Evolutionary conservation across 2,329 filamentous ascomycete genomes (phyloP), one percentile per base, ranked within the genome.

Genomic region (Cercospora janseana): DNA sequence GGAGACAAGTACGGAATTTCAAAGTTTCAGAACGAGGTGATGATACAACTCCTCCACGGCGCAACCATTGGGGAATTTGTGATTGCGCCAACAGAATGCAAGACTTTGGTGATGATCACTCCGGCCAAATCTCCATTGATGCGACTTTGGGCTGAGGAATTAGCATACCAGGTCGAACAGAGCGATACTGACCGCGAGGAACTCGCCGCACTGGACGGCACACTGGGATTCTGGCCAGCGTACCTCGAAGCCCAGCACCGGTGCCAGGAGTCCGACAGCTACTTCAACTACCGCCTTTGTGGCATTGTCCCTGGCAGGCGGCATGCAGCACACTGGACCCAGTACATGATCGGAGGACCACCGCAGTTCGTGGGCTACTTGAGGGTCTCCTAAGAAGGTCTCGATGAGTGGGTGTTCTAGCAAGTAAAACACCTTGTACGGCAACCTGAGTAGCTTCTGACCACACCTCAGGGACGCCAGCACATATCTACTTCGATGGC

Each of bases 1-100:
- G 52, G 48, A n/a, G 52, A 55, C 48, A 51, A 52, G 20, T 55
- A 55, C 29, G 38, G 26, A 7, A 41, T 55, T 8, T 3, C 16
- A 4, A 18, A 8, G 3, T 49, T 55, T 13, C 48, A 55, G 15
- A 28, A 55, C 16, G 26, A 26, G 12, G 38, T 29, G 2, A 51
- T 51, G 43, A 21, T 37, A 4, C 29, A 26, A 10, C 16, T 55
- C 0, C 35, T 55, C 48, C 5, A 32, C 6, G 23, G 28, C 13
- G 21, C 38, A 3, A 9, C 9, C 18, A 8, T 7, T 3, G 3
- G 3, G 2, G 10, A 6, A 2, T 21, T 8, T 27, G 5, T 9
- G 2, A 12, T 44, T 12, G 2, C 4, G n/a, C 23, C 40, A 20
- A 26, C 5, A 13, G 13, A 31, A 5, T 31, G 21, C 27, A 32